Conservation (phyloP, 306 rosid genomes). For the Prinsepia uniflora region DNA sequence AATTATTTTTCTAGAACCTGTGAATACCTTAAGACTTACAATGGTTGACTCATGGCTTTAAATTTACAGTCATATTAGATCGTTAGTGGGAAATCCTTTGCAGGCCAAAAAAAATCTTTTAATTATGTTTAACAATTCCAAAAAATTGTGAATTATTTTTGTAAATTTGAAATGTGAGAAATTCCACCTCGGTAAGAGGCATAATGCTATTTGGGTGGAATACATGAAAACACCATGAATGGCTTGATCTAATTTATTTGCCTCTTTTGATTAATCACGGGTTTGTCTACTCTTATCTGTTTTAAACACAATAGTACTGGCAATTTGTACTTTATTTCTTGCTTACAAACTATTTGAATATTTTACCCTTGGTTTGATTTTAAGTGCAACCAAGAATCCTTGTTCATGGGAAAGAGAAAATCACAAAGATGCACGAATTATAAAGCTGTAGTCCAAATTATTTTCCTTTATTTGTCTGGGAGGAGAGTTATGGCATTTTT, state of each 20-base stretch:
- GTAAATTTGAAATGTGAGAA: background rate
- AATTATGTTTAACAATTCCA: too few relatives aligned
- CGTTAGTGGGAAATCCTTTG: too few relatives aligned
- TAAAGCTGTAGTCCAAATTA: background rate
- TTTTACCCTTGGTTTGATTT: background rate
- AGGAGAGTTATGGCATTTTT: background rate
- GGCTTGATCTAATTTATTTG: background rate
- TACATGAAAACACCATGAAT: background rate
- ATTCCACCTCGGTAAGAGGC: background rate
- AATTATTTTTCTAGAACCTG: background rate
- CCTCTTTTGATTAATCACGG: background rate
- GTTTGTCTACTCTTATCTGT: background rate
- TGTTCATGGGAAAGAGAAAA: too few relatives aligned
- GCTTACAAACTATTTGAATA: background rate
- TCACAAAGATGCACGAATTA: background rate
- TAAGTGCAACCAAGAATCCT: background rate
- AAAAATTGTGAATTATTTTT: too few relatives aligned
- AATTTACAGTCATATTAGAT: too few relatives aligned
- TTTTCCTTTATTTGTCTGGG: background rate
- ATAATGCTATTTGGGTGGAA: background rate
- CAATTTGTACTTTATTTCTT: constrained; percentile 5
- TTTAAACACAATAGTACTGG: constrained; percentile 6
- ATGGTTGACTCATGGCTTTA: too few relatives aligned
- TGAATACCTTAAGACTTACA: background rate
- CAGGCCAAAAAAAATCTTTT: too few relatives aligned